These are phyloP conservation scores for Trypanosomatidae sp. DNA, from an alignment of 208 protist genomes.

Conservation along the genomic window DNA sequence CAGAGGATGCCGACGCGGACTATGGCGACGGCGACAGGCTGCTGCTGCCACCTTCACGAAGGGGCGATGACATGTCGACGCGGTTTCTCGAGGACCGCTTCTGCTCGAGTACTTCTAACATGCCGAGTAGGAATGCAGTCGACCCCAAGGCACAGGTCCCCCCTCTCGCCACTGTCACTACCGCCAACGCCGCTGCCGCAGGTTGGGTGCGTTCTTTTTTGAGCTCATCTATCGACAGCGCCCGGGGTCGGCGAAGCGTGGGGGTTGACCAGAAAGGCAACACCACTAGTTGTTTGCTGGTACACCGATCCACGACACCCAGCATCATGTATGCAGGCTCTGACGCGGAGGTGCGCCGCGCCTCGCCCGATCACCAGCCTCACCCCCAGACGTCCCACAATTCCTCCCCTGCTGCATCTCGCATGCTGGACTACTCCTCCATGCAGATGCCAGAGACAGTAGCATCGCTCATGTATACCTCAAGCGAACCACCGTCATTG, in stretches of 20 bases:
- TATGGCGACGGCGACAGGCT: conserved; percentile 10
- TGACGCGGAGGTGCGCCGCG: not conserved
- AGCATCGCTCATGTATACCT: not conserved
- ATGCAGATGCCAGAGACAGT: conserved; percentile 4
- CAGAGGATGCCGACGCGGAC: not conserved
- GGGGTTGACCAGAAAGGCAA: not conserved
- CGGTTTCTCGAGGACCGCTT: conserved; percentile 1
- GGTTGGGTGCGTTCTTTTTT: conserved; percentile 17
- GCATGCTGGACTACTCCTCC: conserved; percentile 29
- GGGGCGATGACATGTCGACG: not conserved
- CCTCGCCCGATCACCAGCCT: not conserved
- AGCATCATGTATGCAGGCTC: not conserved
- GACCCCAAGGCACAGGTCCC: not conserved
- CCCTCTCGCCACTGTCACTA: not conserved
- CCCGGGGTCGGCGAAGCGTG: conserved; percentile 15
- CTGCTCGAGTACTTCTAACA: not conserved
- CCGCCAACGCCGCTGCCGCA: not conserved
- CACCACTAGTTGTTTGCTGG: not conserved
- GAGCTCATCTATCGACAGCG: conserved; percentile 11
- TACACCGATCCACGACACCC: conserved; percentile 1
- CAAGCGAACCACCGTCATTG: not conserved
- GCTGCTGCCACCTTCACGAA: not conserved
- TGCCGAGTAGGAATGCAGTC: not conserved
- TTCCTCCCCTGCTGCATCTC: conserved; percentile 17
- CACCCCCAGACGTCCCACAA: not conserved